Conservation (phyloP, 805 yeast species). For the Candida tallmaniae region DNA sequence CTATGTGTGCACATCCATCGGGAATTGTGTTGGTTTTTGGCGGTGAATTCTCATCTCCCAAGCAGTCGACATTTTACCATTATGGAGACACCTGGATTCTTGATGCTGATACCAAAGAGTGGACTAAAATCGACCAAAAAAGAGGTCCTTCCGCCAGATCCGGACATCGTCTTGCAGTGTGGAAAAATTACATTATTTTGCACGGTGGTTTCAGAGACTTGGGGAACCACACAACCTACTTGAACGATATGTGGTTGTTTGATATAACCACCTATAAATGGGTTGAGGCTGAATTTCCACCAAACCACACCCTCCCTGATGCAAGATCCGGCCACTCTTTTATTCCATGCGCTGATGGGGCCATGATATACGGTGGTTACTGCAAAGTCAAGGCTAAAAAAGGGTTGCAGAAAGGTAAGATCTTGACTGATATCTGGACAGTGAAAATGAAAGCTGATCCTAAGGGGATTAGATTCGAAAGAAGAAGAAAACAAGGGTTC, state of each 20-base stretch:
- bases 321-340: slow-evolving; percentile 92
- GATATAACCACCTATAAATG: slow-evolving; percentile 87
- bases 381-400: slow-evolving; percentile 87
- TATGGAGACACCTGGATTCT: slow-evolving; percentile 95
- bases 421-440: slow-evolving; percentile 80
- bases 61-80: slow-evolving; percentile 92
- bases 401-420: slow-evolving; percentile 88
- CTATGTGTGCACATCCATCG: slow-evolving; percentile 89
- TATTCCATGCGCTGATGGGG: slow-evolving; percentile 76
- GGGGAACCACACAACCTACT: slow-evolving; percentile 76
- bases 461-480: slow-evolving; percentile 76
- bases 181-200: slow-evolving; percentile 86
- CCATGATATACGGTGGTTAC: slow-evolving; percentile 88
- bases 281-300: slow-evolving; percentile 85
- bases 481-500: slow-evolving; percentile 83
- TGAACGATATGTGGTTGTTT: slow-evolving; percentile 87
- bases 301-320: slow-evolving; percentile 77
- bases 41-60: slow-evolving; percentile 96
- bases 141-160: slow-evolving; percentile 77
- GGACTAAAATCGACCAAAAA: slow-evolving; percentile 80
- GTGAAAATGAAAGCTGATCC: slow-evolving; percentile 84
- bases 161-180: slow-evolving; percentile 84
- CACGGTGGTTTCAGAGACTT: slow-evolving; percentile 94
- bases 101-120: slow-evolving; percentile 79
- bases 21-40: slow-evolving; percentile 87